These are phyloP conservation scores for Microsporum ferrugineum DNA, from an alignment of 2,329 filamentous ascomycete species.

Conservation along the genomic window DNA sequence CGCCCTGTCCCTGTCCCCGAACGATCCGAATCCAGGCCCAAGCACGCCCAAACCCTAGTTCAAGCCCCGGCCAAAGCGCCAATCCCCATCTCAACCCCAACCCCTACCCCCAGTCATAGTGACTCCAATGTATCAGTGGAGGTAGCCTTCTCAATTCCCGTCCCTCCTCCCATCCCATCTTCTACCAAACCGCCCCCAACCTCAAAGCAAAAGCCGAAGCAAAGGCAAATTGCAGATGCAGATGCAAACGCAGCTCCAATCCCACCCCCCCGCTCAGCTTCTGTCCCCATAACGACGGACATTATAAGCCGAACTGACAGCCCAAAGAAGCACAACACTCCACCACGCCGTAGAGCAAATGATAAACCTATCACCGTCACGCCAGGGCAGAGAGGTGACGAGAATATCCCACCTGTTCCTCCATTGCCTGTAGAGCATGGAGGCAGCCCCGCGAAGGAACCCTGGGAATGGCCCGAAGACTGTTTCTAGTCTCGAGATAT, in stretches of 20 bases:
- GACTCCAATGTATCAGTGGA: background rate
- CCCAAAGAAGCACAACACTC: background rate
- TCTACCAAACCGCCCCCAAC: background rate
- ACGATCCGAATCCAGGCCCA: background rate
- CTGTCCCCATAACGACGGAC: background rate
- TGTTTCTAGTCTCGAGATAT: constrained; percentile 26
- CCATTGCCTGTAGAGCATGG: constrained; percentile 24
- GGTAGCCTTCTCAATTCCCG: background rate
- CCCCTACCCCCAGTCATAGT: background rate
- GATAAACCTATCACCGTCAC: constrained; percentile 11
- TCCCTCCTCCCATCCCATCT: background rate
- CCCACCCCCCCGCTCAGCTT: background rate
- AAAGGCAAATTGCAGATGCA: background rate
- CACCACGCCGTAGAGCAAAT: constrained; percentile 5
- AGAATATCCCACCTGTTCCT: constrained; percentile 32
- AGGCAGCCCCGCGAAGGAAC: constrained; percentile 18
- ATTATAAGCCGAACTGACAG: background rate
- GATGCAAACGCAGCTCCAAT: background rate
- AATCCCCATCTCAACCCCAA: background rate
- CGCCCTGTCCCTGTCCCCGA: background rate
- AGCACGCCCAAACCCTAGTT: background rate
- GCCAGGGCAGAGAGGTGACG: constrained; percentile 17
- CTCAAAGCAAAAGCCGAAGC: background rate
- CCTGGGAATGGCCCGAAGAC: constrained; percentile 33
- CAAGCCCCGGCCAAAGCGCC: background rate